Evolutionary conservation across 2,329 filamentous ascomycete species (phyloP), one percentile per base, ranked within the genome.

Genomic region (Alternaria gaisen): DNA sequence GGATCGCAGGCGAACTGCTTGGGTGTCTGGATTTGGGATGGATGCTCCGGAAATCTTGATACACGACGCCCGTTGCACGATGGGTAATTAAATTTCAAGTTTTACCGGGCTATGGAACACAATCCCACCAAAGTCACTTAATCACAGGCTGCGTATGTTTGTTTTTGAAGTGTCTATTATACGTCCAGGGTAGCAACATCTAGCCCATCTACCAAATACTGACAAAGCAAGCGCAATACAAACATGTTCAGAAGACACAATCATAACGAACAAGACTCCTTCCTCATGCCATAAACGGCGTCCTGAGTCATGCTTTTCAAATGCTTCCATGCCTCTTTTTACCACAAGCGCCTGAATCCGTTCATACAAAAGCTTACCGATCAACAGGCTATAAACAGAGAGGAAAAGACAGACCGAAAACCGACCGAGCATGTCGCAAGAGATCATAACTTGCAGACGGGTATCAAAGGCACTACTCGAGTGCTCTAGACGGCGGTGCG

Each of bases 401-500:
- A 53, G 36, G 28, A 58, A 58, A 47, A 47, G 28, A 53, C 42
- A 53, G 53, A 46, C 47, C 34, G 47, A 46, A 36, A 50, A 38
- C 32, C 30, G 46, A 36, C 46, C 46, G 30, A 50, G 46, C 16
- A 53, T 61, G 53, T 57, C 54, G 48, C 63, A 65, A 65, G 64
- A 63, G 55, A 51, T 64, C 64, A 56, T 66, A 64, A 66, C 59
- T 66, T 64, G 64, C 59, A 54, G 38, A 61, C 58, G 61, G 64
- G 59, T 66, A 66, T 66, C 64, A 56, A 62, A 63, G 46, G 54
- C 51, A 54, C 50, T 48, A 40, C 56, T 42, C 30, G 42, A 50
- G 34, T 47, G 36, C 52, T 43, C 24, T 40, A 44, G 56, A 41
- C 28, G 26, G 38, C 30, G 38, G 24, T 53, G 46, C 10, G 34